These are phyloP conservation scores for Neurospora sp. DNA, from an alignment of 495 filamentous ascomycete genomes.

Conservation along the genomic window DNA sequence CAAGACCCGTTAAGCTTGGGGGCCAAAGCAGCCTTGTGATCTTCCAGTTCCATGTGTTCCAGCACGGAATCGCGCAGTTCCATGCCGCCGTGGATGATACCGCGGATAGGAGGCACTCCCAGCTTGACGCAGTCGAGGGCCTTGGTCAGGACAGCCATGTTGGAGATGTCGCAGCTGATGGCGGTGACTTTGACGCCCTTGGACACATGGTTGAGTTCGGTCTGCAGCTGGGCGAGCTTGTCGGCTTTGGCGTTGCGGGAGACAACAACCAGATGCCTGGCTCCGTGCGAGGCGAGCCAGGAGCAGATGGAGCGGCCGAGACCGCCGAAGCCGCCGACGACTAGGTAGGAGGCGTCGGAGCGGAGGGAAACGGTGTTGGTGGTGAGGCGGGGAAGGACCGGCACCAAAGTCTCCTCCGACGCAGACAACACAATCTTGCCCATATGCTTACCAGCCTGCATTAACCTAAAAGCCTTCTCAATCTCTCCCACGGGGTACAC, in stretches of 20 bases:
- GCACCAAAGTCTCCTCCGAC: conserved; percentile 10
- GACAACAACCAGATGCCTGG: conserved; percentile 45
- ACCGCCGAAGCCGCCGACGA: conserved; percentile 54
- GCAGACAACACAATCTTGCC: conserved; percentile 46
- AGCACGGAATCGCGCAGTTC: conserved; percentile 39
- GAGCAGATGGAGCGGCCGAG: conserved; percentile 48
- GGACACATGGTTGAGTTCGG: conserved; percentile 26
- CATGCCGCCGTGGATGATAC: conserved; percentile 43
- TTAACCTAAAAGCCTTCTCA: conserved; percentile 33
- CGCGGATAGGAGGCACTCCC: conserved; percentile 30
- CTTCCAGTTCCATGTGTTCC: conserved; percentile 35
- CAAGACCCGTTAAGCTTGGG: conserved; percentile 42
- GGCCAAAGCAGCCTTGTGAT: conserved; percentile 30
- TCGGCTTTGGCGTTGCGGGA: conserved; percentile 39
- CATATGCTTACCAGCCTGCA: conserved; percentile 41
- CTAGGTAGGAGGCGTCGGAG: conserved; percentile 43
- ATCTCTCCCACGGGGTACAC: conserved; percentile 27
- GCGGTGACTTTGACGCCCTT: conserved; percentile 26
- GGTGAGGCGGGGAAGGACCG: conserved; percentile 8
- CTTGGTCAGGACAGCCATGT: conserved; percentile 20
- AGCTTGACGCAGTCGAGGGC: conserved; percentile 20
- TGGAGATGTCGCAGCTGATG: conserved; percentile 32
- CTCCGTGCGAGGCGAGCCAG: conserved; percentile 50
- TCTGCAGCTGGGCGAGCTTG: conserved; percentile 24
- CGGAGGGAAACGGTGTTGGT: conserved; percentile 14